Percentiles rank a stretch among this genome's conserved stretches.
These are phyloP conservation scores for Marasmius tenuissimus DNA, from an alignment of 1,284 basidiomycete genomes.

Conservation along the genomic window DNA sequence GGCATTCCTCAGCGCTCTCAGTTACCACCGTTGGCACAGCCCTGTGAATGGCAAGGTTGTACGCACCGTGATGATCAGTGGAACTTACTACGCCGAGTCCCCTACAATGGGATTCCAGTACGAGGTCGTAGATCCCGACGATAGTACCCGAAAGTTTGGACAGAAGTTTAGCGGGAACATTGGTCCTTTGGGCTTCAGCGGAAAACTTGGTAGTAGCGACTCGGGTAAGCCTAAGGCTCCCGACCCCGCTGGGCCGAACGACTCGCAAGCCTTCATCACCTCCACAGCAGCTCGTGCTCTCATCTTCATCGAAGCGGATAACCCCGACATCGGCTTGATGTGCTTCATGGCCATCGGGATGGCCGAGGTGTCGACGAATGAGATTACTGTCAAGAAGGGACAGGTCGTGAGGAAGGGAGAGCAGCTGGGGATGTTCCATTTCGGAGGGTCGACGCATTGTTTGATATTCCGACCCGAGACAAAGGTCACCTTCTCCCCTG, in stretches of 20 bases:
- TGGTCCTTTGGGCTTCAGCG: too few species aligned
- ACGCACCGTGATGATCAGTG: conserved; percentile 41
- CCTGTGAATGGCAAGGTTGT: conserved; percentile 49
- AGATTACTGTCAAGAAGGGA: conserved; percentile 19
- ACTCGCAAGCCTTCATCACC: conserved; percentile 24
- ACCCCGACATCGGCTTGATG: conserved; percentile 37
- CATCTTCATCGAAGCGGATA: conserved; percentile 40
- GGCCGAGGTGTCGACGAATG: conserved; percentile 42
- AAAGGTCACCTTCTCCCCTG: not conserved
- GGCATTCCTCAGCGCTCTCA: conserved; percentile 45
- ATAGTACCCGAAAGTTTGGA: too few species aligned
- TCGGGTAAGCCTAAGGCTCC: conserved; percentile 1
- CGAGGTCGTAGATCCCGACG: too few species aligned
- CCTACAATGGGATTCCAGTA: conserved; percentile 19
- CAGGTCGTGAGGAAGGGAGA: conserved; percentile 18
- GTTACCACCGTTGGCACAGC: conserved; percentile 57
- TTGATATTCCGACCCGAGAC: conserved; percentile 6
- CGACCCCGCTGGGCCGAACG: conserved; percentile 23
- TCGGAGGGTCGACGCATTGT: conserved; percentile 14
- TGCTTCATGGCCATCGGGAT: conserved; percentile 41
- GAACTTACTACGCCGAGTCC: conserved; percentile 50
- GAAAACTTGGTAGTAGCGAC: too few species aligned
- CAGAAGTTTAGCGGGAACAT: too few species aligned
- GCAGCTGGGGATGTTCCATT: conserved; percentile 30
- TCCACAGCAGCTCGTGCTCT: conserved; percentile 33